Conservation (phyloP, 148 eudicot genomes). For the Arbutus unedo region DNA sequence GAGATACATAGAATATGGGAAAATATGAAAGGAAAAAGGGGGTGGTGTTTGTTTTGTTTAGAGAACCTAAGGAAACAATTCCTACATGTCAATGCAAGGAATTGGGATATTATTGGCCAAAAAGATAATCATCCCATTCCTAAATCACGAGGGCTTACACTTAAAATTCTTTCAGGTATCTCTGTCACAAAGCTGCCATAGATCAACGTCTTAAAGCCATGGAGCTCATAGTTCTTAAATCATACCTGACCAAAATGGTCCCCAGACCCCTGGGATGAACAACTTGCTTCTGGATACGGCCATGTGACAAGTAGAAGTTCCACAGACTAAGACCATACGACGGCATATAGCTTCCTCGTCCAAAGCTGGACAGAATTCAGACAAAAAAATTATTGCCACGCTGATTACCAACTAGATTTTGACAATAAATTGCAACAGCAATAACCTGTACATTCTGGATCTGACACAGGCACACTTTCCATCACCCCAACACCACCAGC, state of each 20-base stretch:
- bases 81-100: not conserved
- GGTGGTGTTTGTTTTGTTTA: too few relatives aligned
- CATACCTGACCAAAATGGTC: constrained; percentile 98
- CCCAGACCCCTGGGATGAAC: constrained; percentile 98
- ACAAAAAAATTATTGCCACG: not conserved
- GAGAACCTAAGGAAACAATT: not conserved
- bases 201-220: not conserved
- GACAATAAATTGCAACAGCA: constrained; percentile 10
- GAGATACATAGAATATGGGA: not conserved
- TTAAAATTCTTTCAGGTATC: not conserved
- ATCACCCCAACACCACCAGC: constrained; percentile 99
- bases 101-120: not conserved
- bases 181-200: not conserved
- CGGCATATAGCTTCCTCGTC: constrained; percentile 74
- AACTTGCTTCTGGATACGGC: constrained; percentile 77
- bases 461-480: constrained; percentile 70
- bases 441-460: constrained; percentile 40
- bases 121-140: not conserved
- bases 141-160: constrained; percentile 1
- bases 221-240: constrained; percentile 5
- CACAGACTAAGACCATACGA: constrained; percentile 96
- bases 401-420: not conserved
- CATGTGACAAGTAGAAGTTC: constrained; percentile 99
- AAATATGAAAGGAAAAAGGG: not conserved
- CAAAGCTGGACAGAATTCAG: constrained; percentile 42